A percentile compares a stretch with the other conserved stretches of the same genome.
These are phyloP conservation scores for Globisporangium takayamanum DNA, from an alignment of 352 stramenopile genomes.

Conservation along the genomic window DNA sequence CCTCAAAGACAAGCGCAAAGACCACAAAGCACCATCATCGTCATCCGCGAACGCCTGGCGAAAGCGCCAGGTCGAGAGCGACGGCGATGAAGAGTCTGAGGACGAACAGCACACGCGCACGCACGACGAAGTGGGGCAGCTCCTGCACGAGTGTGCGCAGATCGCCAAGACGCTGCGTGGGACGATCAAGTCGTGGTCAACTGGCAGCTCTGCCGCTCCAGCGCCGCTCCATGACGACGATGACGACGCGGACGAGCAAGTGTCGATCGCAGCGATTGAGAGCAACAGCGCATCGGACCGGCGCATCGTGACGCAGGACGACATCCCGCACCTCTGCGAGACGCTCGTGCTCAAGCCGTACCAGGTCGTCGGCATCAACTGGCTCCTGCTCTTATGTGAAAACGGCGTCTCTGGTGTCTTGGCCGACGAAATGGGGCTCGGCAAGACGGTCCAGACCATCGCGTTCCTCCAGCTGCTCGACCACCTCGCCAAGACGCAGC, in stretches of 20 bases:
- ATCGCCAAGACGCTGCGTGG: conserved; percentile 54
- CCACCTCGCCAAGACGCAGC: conserved; percentile 28
- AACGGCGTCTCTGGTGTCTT: conserved; percentile 78
- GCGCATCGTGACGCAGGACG: conserved; percentile 53
- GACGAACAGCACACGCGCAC: conserved; percentile 48
- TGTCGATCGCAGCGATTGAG: conserved; percentile 50
- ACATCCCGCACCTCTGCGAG: conserved; percentile 65
- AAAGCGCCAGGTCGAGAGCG: conserved; percentile 9
- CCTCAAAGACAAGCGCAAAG: conserved; percentile 9
- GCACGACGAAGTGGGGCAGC: conserved; percentile 64
- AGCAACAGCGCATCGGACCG: conserved; percentile 12
- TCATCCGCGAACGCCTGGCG: background rate
- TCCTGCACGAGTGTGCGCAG: conserved; percentile 56
- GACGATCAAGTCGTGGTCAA: conserved; percentile 61
- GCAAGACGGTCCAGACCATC: conserved; percentile 91
- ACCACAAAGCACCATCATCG: background rate
- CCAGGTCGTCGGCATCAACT: conserved; percentile 81
- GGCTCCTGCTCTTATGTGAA: conserved; percentile 67
- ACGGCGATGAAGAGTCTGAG: conserved; percentile 38
- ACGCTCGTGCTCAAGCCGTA: conserved; percentile 81
- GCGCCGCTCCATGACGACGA: conserved; percentile 16
- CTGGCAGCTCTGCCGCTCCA: conserved; percentile 16
- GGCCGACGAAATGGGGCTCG: conserved; percentile 89
- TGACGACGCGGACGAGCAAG: conserved; percentile 39
- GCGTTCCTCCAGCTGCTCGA: conserved; percentile 66